phyloP scores from a whole-genome alignment of 2,329 filamentous ascomycete species.

The Aspergillus neotritici region DNA sequence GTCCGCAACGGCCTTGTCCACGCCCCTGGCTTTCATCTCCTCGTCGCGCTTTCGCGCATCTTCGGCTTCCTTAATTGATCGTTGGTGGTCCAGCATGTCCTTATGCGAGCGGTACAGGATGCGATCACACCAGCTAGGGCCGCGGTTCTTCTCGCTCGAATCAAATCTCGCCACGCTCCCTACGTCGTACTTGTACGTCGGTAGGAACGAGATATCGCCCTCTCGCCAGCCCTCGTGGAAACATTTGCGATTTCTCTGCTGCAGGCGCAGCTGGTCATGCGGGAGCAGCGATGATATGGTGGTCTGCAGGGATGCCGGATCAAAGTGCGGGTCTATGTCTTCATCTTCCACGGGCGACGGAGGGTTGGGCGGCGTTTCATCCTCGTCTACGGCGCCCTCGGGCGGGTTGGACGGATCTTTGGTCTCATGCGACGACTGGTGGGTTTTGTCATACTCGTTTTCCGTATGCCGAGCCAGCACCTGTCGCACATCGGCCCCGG shows the following conservation, averaged over 20 bases:
- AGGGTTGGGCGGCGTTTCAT: conserved; percentile 5
- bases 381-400: conserved; percentile 7
- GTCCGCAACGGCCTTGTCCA: conserved; percentile 67
- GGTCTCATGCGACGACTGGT: conserved; percentile 27
- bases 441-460: conserved; percentile 64
- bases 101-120: conserved; percentile 76
- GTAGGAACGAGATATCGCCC: conserved; percentile 79
- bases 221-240: conserved; percentile 93
- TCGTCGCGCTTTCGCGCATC: conserved; percentile 67
- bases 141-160: conserved; percentile 86
- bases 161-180: conserved; percentile 92
- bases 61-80: conserved; percentile 57
- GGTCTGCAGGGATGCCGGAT: conserved; percentile 81
- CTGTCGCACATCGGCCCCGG: conserved; percentile 82
- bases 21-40: conserved; percentile 75
- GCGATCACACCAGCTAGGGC: conserved; percentile 95
- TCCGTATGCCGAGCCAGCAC: conserved; percentile 75
- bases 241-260: conserved; percentile 68
- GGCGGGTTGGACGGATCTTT: conserved; percentile 19
- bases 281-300: conserved; percentile 81
- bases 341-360: conserved; percentile 46
- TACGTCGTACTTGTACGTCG: conserved; percentile 96
- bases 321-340: conserved; percentile 64
- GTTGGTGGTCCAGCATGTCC: conserved; percentile 62
- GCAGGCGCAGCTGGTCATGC: conserved; percentile 76